Evolutionary conservation across 202 grass and related monocot species (phyloP).

Genomic region (Bolboschoenoplectus hybrid): DNA sequence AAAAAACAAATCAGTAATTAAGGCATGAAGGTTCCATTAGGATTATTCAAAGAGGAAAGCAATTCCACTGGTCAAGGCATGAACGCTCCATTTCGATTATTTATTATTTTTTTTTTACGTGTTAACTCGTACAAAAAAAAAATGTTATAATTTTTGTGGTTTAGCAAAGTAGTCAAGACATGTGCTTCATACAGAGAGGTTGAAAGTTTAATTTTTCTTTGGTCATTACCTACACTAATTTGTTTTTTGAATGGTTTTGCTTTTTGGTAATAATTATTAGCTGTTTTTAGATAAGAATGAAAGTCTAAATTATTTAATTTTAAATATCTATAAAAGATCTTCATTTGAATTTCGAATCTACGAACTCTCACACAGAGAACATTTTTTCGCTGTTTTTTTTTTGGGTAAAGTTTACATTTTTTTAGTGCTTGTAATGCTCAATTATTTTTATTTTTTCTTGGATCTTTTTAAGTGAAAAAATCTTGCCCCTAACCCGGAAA

Average conservation of each 20-base stretch:
- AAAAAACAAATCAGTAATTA: neutral
- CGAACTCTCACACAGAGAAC: too few relatives aligned
- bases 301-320: too few relatives aligned
- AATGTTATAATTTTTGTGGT: neutral
- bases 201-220: neutral
- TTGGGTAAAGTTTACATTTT: neutral
- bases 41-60: neutral
- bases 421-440: neutral
- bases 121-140: neutral
- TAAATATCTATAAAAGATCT: too few relatives aligned
- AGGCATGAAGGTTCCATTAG: neutral
- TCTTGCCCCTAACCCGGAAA: too few relatives aligned
- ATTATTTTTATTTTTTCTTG: too few relatives aligned
- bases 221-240: neutral
- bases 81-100: constrained; percentile 16
- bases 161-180: neutral
- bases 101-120: neutral
- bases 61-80: neutral
- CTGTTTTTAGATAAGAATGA: too few relatives aligned
- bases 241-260: neutral
- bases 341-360: too few relatives aligned
- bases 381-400: neutral
- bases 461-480: too few relatives aligned
- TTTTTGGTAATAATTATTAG: neutral
- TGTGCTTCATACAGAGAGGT: constrained; percentile 1